A percentile compares a stretch with the other conserved stretches of the same genome.
These are phyloP conservation scores for Mortierella antarctica DNA, from an alignment of 192 early-diverging fungal genomes.

Conservation along the genomic window DNA sequence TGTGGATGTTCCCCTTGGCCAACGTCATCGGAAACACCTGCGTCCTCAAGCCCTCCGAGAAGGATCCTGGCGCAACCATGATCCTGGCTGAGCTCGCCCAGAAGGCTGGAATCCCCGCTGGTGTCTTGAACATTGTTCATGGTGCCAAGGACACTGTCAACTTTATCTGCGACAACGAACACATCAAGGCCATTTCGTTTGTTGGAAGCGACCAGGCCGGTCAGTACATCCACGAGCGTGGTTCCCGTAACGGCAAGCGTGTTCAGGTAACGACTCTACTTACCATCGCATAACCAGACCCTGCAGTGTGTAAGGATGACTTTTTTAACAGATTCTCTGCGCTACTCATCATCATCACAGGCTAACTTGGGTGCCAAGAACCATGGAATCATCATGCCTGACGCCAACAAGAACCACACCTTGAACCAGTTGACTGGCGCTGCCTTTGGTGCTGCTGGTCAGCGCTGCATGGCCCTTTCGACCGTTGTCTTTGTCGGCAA, in stretches of 20 bases:
- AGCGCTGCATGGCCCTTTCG: conserved; percentile 98
- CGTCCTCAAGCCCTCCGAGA: conserved; percentile 93
- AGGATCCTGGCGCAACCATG: conserved; percentile 94
- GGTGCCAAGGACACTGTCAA: conserved; percentile 89
- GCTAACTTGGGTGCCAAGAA: conserved; percentile 98
- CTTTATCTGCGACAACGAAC: conserved; percentile 86
- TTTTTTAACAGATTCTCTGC: neutral
- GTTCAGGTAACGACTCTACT: conserved; percentile 71
- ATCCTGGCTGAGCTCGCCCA: conserved; percentile 87
- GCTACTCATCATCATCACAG: conserved; percentile 11
- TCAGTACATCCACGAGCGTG: conserved; percentile 88
- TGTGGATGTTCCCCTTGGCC: conserved; percentile 98
- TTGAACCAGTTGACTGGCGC: conserved; percentile 92
- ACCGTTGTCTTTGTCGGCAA: conserved; percentile 92
- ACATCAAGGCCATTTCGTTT: conserved; percentile 93
- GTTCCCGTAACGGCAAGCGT: conserved; percentile 91
- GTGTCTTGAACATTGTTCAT: conserved; percentile 94
- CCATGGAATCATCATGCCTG: conserved; percentile 94
- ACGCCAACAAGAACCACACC: conserved; percentile 96
- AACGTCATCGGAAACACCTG: conserved; percentile 93
- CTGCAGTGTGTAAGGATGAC: neutral
- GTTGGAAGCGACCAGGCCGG: conserved; percentile 92
- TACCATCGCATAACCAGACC: neutral
- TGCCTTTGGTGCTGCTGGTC: conserved; percentile 97
- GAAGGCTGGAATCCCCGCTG: conserved; percentile 90